Evolutionary conservation across 805 yeast species (phyloP).

Genomic region (Wickerhamiella kurtzmanii): DNA sequence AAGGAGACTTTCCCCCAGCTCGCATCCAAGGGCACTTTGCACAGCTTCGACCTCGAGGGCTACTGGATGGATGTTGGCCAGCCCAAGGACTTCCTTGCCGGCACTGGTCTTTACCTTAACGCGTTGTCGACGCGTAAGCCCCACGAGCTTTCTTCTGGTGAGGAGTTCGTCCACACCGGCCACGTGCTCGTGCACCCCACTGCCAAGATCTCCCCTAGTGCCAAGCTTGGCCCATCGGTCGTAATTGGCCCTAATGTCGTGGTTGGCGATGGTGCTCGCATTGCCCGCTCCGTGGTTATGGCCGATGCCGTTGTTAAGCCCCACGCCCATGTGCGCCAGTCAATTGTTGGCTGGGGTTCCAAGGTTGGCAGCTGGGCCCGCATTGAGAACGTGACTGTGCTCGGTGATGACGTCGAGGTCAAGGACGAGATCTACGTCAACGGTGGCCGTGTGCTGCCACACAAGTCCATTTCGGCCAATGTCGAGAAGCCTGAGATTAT

Average conservation of each 20-base stretch:
- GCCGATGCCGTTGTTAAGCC: constrained; percentile 85
- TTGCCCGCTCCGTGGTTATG: constrained; percentile 86
- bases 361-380: constrained; percentile 98
- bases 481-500: constrained; percentile 97
- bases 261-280: constrained; percentile 97
- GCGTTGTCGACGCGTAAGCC: constrained; percentile 74
- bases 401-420: constrained; percentile 98
- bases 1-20: constrained; percentile 98
- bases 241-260: constrained; percentile 93
- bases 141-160: constrained; percentile 46
- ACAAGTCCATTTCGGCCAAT: constrained; percentile 88
- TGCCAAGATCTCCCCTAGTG: constrained; percentile 82
- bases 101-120: constrained; percentile 82
- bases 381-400: constrained; percentile 91
- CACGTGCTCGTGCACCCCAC: constrained; percentile 90
- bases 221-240: constrained; percentile 97
- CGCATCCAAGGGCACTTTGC: constrained; percentile 76
- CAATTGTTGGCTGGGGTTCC: constrained; percentile 99
- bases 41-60: constrained; percentile 95
- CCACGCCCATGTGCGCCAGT: constrained; percentile 94
- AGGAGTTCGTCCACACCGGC: constrained; percentile 70
- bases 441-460: constrained; percentile 99
- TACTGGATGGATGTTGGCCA: constrained; percentile 99
- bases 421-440: constrained; percentile 97
- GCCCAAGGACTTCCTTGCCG: constrained; percentile 98